Conservation (phyloP, 495 filamentous ascomycete genomes). For the Penicillium subrubescens region DNA sequence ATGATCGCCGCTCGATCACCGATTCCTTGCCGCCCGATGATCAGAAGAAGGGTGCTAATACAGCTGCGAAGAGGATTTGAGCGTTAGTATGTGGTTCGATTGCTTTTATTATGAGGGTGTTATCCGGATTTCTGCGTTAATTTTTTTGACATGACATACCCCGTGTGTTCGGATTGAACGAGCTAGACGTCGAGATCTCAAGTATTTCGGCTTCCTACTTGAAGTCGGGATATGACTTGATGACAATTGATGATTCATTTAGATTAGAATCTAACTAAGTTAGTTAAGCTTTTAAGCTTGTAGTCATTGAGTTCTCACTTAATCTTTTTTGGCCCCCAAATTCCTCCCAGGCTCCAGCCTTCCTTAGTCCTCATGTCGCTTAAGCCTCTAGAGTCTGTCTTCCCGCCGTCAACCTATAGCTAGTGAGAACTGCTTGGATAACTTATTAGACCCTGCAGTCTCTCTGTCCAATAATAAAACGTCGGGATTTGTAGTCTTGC, state of each 20-base stretch:
- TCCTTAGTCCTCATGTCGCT: neutral
- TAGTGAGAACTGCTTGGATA: neutral
- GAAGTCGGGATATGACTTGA: neutral
- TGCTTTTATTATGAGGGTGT: neutral
- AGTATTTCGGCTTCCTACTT: too few species aligned
- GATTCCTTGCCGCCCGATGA: slow-evolving; percentile 20
- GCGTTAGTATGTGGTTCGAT: neutral
- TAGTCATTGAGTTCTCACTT: neutral
- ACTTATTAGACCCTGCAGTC: neutral
- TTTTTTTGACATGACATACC: neutral
- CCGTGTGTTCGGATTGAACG: neutral
- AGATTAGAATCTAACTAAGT: neutral
- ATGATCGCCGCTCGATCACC: slow-evolving; percentile 16
- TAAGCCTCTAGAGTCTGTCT: neutral
- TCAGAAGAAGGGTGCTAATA: slow-evolving; percentile 24
- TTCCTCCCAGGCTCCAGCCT: too few species aligned
- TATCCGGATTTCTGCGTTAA: neutral
- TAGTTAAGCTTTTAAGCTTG: neutral
- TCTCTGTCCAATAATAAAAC: neutral
- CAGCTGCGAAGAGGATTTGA: slow-evolving; percentile 20
- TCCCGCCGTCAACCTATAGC: neutral
- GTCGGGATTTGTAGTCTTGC: neutral
- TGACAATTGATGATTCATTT: neutral
- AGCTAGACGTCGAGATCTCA: neutral
- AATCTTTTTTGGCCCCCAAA: too few species aligned